Base-by-base conservation (phyloP, 169 alveolate species). In the Condylostoma magnum region DNA sequence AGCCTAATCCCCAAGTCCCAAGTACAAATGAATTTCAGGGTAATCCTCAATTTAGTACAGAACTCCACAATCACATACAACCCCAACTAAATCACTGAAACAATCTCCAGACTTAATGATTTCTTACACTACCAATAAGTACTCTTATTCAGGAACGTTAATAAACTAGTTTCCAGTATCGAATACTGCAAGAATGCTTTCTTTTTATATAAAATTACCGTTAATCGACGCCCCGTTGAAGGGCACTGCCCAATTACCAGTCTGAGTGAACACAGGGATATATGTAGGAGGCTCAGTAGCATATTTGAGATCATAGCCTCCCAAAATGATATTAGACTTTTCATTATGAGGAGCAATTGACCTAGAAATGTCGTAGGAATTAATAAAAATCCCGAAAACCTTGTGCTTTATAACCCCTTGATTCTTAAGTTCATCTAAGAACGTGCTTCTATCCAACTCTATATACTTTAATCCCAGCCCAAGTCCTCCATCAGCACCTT, bases 151-250 rank as follows among this genome's bases (percentile, higher is more conserved):
- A n/a, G 69, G 69, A 18, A 37, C 51, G 0, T 22, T 57, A 34
- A 57, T 33, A 18, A 33, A 8, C 33, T 51, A 34, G 4, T 47
- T 57, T 57, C 69, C 69, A 34, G 69, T 57, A 27, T 57, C 69
- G 15, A 57, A 20, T 10, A 57, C 31, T 30, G 69, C 69, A 8
- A 33, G 54, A 37, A 15, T 34, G n/a, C 30, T 20, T 33, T n/a
- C 69, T 57, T 47, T 25, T 30, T 25, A 18, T 18, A 57, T 57
- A 37, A 15, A 18, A 4, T 20, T 33, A 2, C 28, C 53, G 27
- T 57, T 37, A 0, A 36, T 36, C 15, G n/a, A 30, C 0, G 37
- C 18, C 27, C 37, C 37, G n/a, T 20, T 30, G n/a, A 57, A 36
- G 4, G 27, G 27, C 5, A 57, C 51, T 3, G 69, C 18, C 27